Base-by-base conservation (phyloP, 2,329 filamentous ascomycete genomes). In the Leptodontidium sp. region DNA sequence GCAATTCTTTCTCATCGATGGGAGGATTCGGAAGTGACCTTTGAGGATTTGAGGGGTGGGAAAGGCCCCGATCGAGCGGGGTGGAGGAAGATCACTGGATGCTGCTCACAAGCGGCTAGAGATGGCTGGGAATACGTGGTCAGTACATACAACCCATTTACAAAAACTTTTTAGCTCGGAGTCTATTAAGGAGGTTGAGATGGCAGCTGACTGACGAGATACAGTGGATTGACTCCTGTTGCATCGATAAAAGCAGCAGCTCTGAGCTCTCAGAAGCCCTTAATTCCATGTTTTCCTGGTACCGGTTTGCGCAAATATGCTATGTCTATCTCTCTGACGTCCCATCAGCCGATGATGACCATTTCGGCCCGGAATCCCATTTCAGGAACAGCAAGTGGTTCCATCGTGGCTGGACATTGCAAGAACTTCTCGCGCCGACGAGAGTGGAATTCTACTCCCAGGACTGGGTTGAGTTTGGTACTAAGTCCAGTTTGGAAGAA, bases 191-290 rank as follows among this genome's bases (percentile, higher is more conserved):
- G 9, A 2, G 38, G 9, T 40, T 40, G 8, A 40, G 11, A 40
- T 3, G 38, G 8, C 5, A 12, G 1, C 7, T 7, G n/a, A 3
- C 55, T 64, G 21, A 47, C 38, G 2, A 45, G 7, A 9, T 64
- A 59, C 40, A 67, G 59, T 73, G 70, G 71, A 65, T 73, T 6
- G 72, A 73, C 50, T 62, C 69, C 7, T 74, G 72, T 26, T 73
- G 72, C 57, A 73, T 74, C 47, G 68, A 73, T 58, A 74, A 74
- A 61, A 58, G n/a, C 12, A 71, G 68, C 35, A 69, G 67, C 40
- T 68, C 71, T 7, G 67, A 64, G 43, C 63, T 68, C 52, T 67
- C 65, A 2, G 65, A 67, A n/a, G 59, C 65, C 35, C 64, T 67
- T 4, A 67, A 67, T 32, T 65, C 67, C 9, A 68, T 68, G 66